phyloP scores from a whole-genome alignment of 2,329 filamentous ascomycete genomes.

The Eutypa lata region DNA sequence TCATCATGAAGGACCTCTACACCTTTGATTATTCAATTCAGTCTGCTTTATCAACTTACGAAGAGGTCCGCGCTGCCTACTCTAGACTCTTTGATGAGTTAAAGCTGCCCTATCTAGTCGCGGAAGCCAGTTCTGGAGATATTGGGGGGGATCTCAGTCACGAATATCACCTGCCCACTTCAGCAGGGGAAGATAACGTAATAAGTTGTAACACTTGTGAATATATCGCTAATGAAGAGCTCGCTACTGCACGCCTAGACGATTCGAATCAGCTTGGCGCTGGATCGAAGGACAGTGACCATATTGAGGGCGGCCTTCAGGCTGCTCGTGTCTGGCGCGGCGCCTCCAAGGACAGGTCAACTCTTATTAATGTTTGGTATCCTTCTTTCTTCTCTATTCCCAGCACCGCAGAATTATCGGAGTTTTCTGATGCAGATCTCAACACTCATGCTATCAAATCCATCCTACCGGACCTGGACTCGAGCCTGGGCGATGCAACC shows the following conservation, averaged over 20 bases:
- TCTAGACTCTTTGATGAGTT: constrained; percentile 75
- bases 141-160: constrained; percentile 94
- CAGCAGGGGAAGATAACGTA: constrained; percentile 81
- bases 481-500: constrained; percentile 60
- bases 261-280: background rate
- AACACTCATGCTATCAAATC: constrained; percentile 62
- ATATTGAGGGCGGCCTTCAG: background rate
- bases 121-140: constrained; percentile 88
- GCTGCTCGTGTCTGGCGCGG: constrained; percentile 52
- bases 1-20: constrained; percentile 97
- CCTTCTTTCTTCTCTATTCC: constrained; percentile 29
- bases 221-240: constrained; percentile 83
- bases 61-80: constrained; percentile 71
- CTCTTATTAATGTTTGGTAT: constrained; percentile 69
- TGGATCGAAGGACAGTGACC: background rate
- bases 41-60: constrained; percentile 77
- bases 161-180: constrained; percentile 83
- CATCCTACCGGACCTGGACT: constrained; percentile 65
- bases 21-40: constrained; percentile 75
- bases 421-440: constrained; percentile 29
- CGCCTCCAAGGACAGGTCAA: constrained; percentile 64
- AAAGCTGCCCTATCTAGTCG: constrained; percentile 78
- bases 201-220: constrained; percentile 71
- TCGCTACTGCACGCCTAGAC: constrained; percentile 48
- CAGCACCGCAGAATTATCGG: background rate